Evolutionary conservation across 345 rosid species (phyloP), one percentile per base, ranked within the genome.

Genomic region (Punica granatum): DNA sequence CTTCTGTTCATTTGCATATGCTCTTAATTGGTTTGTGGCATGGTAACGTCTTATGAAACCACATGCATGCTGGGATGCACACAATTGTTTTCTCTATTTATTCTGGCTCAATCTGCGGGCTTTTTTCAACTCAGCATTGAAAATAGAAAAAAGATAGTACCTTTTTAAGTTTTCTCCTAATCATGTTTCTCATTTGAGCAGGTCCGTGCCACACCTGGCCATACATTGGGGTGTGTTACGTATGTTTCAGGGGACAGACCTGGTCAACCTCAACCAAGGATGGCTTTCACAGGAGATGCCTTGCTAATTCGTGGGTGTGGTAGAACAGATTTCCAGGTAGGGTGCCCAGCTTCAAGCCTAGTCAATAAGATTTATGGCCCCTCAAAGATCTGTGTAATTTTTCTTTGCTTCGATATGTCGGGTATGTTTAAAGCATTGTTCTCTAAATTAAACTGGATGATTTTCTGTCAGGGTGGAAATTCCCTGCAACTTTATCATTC

Each of bases 301-400:
- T 56, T 91, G 56, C 72, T 94, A 72, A 84, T 94, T 70, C 92
- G 98, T 28, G 99, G 99, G 44, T 94, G 99, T 72, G 99, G 99
- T 26, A 89, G 99, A 75, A 91, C 99, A 3, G 98, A 91, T 80
- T 94, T 94, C 76, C 99, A 94, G 98, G 99, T 91, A 63, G n/a
- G 6, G 14, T 36, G 19, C 32, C 56, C 2, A 66, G 35, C 19
- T 33, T 26, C 41, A 48, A 19, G 60, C 60, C 60, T 32, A 25
- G 33, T 54, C 33, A 54, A 54, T 10, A 28, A 9, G 33, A 25
- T 10, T 25, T n/a, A 5, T 7, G 26, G 60, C 33, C 23, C 23
- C 9, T 26, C 4, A 49, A 49, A 25, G 7, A 4, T 54, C 23
- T 1, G 11, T 26, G 21, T 7, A 42, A 2, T 8, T 23, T 49